Base-by-base conservation (phyloP, 306 rosid genomes). In the Medicago lupulina region DNA sequence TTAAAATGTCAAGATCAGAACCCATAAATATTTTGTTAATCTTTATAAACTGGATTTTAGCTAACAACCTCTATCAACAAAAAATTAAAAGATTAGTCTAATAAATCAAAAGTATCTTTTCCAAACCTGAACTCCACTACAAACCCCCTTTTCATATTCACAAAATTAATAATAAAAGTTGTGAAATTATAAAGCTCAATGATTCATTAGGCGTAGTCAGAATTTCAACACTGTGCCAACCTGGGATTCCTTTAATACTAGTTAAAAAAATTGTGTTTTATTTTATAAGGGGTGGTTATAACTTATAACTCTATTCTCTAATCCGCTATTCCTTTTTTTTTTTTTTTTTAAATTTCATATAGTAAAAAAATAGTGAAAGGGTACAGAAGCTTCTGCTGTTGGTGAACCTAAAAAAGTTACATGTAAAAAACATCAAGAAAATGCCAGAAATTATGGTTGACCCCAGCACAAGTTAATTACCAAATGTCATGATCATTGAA, bases 161-260 rank as follows among this genome's bases (percentile, higher is more conserved):
- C 6, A 60, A 51, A 68, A 67, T 68, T 80, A 80, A 75, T 72
- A 65, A 83, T 76, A 77, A 81, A 86, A 84, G 80, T 73, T 68
- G 66, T 79, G 79, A 84, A 85, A 86, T 64, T 80, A 83, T 79
- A 85, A 89, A 76, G 85, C 77, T 77, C 73, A 80, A 75, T 87
- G 86, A 85, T 91, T 85, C 93, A 85, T 75, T 91, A 95, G 93
- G 89, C 85, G 81, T 87, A 88, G 96, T 89, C 96, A 91, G 92
- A 89, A 89, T 81, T 87, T 84, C 96, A 91, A 90, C 90, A 77
- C 86, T 80, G 92, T 82, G 93, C 91, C 90, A 88, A 85, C 97
- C 86, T 88, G 97, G 90, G 91, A 86, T 89, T 87, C 92, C 83
- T 80, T 85, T 71, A 60, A 78, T 60, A 25, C 67, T 51, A 67